phyloP scores from a whole-genome alignment of 2,329 filamentous ascomycete species.

The Aspergillus piperis region DNA sequence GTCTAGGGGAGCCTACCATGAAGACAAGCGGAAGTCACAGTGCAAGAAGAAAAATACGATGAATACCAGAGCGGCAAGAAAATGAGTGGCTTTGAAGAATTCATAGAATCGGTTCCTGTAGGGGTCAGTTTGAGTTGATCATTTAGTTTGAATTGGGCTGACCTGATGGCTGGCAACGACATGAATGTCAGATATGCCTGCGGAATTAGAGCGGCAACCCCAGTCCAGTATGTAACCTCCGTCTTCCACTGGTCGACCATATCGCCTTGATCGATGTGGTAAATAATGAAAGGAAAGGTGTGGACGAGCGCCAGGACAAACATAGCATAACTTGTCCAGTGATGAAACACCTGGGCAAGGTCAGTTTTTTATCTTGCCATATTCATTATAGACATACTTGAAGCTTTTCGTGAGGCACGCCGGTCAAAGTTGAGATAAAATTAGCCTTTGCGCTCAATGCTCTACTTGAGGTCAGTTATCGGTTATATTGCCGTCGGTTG shows the following conservation, averaged over 20 bases:
- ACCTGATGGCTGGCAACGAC: slow-evolving; percentile 51
- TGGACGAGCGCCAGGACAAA: slow-evolving; percentile 59
- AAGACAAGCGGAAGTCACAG: slow-evolving; percentile 57
- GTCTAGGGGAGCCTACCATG: slow-evolving; percentile 44
- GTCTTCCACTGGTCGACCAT: slow-evolving; percentile 51
- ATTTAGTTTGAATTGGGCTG: background rate
- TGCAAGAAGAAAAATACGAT: slow-evolving; percentile 63
- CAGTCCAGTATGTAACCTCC: slow-evolving; percentile 56
- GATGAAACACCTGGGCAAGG: slow-evolving; percentile 46
- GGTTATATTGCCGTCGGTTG: too few species aligned
- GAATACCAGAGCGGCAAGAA: slow-evolving; percentile 56
- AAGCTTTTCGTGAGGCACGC: slow-evolving; percentile 59
- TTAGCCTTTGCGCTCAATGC: slow-evolving; percentile 58
- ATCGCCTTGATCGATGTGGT: slow-evolving; percentile 51
- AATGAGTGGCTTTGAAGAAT: slow-evolving; percentile 62
- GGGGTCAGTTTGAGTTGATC: background rate
- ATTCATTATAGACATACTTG: slow-evolving; percentile 36
- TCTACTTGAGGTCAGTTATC: slow-evolving; percentile 23
- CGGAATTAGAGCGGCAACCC: slow-evolving; percentile 55
- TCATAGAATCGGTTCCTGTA: slow-evolving; percentile 58
- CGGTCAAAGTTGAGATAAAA: slow-evolving; percentile 56
- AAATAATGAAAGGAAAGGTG: slow-evolving; percentile 62
- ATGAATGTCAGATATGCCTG: slow-evolving; percentile 59
- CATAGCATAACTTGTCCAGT: slow-evolving; percentile 58
- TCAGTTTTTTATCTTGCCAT: background rate